Conservation (phyloP, 1,284 basidiomycete species). For the Meira miltonrushii region DNA sequence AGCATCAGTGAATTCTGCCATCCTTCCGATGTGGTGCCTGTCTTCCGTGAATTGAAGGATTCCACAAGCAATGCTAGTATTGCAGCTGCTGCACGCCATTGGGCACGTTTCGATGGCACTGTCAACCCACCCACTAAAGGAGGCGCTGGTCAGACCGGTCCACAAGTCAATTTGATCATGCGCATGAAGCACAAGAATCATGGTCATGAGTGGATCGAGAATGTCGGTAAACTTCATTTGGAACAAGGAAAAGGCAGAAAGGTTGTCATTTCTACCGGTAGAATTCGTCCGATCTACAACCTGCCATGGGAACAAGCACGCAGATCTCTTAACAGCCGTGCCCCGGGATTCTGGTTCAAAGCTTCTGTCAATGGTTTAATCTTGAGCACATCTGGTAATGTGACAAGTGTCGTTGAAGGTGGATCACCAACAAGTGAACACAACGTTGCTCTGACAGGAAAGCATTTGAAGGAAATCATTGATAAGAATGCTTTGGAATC, state of each 20-base stretch:
- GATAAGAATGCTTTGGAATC: constrained; percentile 35
- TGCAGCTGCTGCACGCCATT: constrained; percentile 40
- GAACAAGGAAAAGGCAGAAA: constrained; percentile 50
- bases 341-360: constrained; percentile 43
- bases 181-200: constrained; percentile 44
- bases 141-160: constrained; percentile 45
- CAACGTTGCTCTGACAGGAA: constrained; percentile 28
- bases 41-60: constrained; percentile 89
- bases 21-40: constrained; percentile 79
- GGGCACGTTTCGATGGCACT: constrained; percentile 27
- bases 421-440: not conserved
- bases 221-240: constrained; percentile 43
- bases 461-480: constrained; percentile 31
- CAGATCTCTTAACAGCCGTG: constrained; percentile 21
- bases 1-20: constrained; percentile 74
- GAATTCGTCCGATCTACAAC: constrained; percentile 40
- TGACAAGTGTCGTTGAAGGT: constrained; percentile 22
- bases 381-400: constrained; percentile 29
- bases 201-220: constrained; percentile 43
- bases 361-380: constrained; percentile 39
- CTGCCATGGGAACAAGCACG: constrained; percentile 39
- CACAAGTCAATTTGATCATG: constrained; percentile 41
- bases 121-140: constrained; percentile 44
- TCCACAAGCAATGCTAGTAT: constrained; percentile 55
- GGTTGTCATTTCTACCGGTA: constrained; percentile 43